Evolutionary conservation across 805 yeast species (phyloP).

Genomic region (Saccharomycopsis sp.): DNA sequence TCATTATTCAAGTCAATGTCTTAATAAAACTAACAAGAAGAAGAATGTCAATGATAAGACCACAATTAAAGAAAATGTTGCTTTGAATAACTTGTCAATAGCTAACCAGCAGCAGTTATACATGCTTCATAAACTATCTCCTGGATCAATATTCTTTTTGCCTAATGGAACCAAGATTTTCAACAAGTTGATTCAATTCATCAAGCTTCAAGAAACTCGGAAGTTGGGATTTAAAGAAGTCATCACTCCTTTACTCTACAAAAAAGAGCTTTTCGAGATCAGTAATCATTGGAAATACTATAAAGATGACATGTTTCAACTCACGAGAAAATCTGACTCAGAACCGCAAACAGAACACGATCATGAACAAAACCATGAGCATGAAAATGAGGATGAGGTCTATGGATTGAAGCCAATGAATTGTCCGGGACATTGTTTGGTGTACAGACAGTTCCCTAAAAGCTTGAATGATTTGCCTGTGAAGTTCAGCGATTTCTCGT

Average conservation of each 20-base stretch:
- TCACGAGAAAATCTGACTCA: constrained; percentile 43
- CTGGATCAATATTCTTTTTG: constrained; percentile 86
- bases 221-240: constrained; percentile 87
- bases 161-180: constrained; percentile 90
- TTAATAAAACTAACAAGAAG: constrained; percentile 11
- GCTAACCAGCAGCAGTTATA: constrained; percentile 66
- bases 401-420: constrained; percentile 94
- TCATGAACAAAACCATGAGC: constrained; percentile 24
- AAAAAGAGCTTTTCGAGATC: constrained; percentile 75
- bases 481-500: constrained; percentile 80
- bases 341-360: constrained; percentile 25
- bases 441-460: constrained; percentile 68
- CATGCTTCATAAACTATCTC: constrained; percentile 73
- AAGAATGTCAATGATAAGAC: constrained; percentile 17
- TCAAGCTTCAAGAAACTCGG: constrained; percentile 70
- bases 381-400: constrained; percentile 34
- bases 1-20: not conserved
- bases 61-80: constrained; percentile 14
- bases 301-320: constrained; percentile 89
- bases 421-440: constrained; percentile 91
- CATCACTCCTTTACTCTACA: constrained; percentile 83
- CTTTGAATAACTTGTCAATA: constrained; percentile 13
- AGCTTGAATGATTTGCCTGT: constrained; percentile 85
- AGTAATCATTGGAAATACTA: constrained; percentile 97
- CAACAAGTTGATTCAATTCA: constrained; percentile 70